These are phyloP conservation scores for Lipomyces yamadae DNA, from an alignment of 805 yeast species.

Conservation along the genomic window DNA sequence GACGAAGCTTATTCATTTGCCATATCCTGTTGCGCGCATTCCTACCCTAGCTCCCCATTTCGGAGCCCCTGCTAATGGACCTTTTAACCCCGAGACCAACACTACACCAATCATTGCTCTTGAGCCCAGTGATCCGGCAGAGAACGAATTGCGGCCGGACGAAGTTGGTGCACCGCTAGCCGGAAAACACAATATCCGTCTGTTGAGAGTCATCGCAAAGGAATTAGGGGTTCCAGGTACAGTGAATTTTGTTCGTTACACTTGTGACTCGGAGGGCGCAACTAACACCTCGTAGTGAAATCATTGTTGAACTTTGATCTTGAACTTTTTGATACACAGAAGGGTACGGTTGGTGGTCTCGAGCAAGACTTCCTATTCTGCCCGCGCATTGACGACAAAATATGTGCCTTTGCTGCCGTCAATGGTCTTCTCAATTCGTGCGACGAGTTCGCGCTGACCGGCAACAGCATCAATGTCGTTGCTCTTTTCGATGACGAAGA, in stretches of 20 bases:
- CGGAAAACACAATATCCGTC: slow-evolving; percentile 52
- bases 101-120: slow-evolving; percentile 80
- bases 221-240: slow-evolving; percentile 54
- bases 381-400: slow-evolving; percentile 84
- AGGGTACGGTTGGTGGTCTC: slow-evolving; percentile 77
- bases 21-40: slow-evolving; percentile 67
- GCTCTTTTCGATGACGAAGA: slow-evolving; percentile 82
- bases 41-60: slow-evolving; percentile 89
- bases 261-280: background rate
- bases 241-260: background rate
- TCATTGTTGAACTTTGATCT: slow-evolving; percentile 74
- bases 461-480: slow-evolving; percentile 53
- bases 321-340: slow-evolving; percentile 81
- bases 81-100: slow-evolving; percentile 76
- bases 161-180: slow-evolving; percentile 44
- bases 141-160: slow-evolving; percentile 38
- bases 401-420: slow-evolving; percentile 77
- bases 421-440: slow-evolving; percentile 58
- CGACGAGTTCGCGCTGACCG: slow-evolving; percentile 43
- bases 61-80: slow-evolving; percentile 69
- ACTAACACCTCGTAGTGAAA: slow-evolving; percentile 47
- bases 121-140: slow-evolving; percentile 43
- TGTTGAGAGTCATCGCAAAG: slow-evolving; percentile 71
- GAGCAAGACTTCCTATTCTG: slow-evolving; percentile 76
- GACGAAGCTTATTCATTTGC: slow-evolving; percentile 48